Evolutionary conservation across 2,329 filamentous ascomycete genomes (phyloP), one percentile per base, ranked within the genome.

Genomic region (Aspergillus fischeri): DNA sequence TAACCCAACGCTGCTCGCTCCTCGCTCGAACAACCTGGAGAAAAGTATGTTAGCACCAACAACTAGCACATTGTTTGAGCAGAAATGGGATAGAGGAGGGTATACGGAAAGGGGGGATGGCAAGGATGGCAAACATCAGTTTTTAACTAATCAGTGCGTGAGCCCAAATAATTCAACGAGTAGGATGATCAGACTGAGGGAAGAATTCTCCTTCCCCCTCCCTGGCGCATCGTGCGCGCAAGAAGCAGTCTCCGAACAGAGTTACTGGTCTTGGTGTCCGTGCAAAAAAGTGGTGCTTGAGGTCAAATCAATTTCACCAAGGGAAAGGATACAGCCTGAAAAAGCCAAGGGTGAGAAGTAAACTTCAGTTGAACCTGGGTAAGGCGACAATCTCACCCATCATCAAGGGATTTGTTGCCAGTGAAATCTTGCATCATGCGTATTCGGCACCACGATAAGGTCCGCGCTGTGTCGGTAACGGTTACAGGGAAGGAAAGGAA

Each of bases 11-110:
- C 85, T 88, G 29, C 83, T 83, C 28, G 91, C 90, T 61, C 89
- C 94, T 64, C 94, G 90, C 73, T 99, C 93, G 71, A 97, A 97
- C 8, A 97, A 83, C 65, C 94, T 99, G 66, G 51, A 41, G 41
- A 53, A 59, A 60, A 38, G 54, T 1, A 66, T 61, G 73, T 80
- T 64, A 83, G 80, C 67, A 70, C 62, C 56, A n/a, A 52, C 24
- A n/a, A 53, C 50, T 29, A 20, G 52, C 35, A 57, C 54, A 32
- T 57, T 61, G 53, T 38, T 54, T 59, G 44, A 49, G 54, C 51
- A 58, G 54, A 60, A 61, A 63, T 65, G 66, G 67, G 67, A 63
- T 69, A 72, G 70, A 68, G 63, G 61, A 60, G 57, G 59, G 58
- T 45, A 60, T 65, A 65, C 57, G 65, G 61, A 66, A 69, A 62